These are phyloP conservation scores for Physocladia obscura DNA, from an alignment of 192 early-diverging fungal species.

Conservation along the genomic window DNA sequence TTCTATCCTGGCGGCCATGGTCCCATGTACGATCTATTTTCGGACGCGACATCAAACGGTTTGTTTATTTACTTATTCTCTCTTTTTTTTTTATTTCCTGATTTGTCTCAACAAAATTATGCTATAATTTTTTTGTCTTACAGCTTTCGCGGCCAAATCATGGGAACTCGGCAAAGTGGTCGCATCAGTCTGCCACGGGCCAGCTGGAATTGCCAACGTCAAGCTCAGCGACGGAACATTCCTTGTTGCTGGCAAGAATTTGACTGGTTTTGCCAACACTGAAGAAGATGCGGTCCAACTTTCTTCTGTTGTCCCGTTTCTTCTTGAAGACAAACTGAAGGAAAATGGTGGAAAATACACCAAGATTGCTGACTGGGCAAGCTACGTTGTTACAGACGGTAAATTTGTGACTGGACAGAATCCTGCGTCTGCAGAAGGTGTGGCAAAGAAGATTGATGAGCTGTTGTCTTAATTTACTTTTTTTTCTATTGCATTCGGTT, in stretches of 20 bases:
- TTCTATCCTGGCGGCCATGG: slow-evolving; percentile 64
- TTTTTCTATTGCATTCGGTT: no score
- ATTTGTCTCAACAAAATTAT: no score
- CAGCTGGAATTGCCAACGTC: slow-evolving; percentile 64
- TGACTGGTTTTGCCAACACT: slow-evolving; percentile 72
- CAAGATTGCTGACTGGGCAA: slow-evolving; percentile 51
- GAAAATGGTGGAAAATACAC: slow-evolving; percentile 57
- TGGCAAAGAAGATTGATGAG: slow-evolving; percentile 12
- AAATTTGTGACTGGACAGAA: slow-evolving; percentile 62
- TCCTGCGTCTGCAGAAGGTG: neutral
- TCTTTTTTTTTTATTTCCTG: no score
- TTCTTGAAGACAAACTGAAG: slow-evolving; percentile 23
- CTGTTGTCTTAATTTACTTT: no score
- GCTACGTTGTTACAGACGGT: slow-evolving; percentile 57
- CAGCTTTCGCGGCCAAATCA: slow-evolving; percentile 31
- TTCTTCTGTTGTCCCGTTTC: slow-evolving; percentile 37
- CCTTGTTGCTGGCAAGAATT: slow-evolving; percentile 59
- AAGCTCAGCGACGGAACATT: slow-evolving; percentile 60
- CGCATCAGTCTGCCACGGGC: slow-evolving; percentile 62
- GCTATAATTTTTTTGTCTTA: neutral
- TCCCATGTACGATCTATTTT: slow-evolving; percentile 55
- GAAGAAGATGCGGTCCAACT: slow-evolving; percentile 60
- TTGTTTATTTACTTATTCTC: no score
- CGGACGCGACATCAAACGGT: slow-evolving; percentile 42
- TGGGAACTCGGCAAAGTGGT: slow-evolving; percentile 56